Evolutionary conservation across 108 stramenopile genomes (phyloP), one percentile per base, ranked within the genome.

Genomic region (Cylindrotheca fusiformis): DNA sequence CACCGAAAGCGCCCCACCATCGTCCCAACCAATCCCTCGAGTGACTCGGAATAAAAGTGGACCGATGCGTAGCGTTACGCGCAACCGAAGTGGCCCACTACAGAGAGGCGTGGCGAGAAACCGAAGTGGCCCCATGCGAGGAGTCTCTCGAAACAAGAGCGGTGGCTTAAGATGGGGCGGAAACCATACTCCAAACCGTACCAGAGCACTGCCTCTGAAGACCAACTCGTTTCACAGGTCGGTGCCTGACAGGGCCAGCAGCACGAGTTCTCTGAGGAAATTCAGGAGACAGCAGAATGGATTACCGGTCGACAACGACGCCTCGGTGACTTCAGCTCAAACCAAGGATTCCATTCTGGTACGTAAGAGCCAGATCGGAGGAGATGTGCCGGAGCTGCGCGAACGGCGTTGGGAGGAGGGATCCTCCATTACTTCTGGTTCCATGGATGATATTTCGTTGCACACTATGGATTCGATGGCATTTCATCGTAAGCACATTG

Each of bases 311-410:
- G 57, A 25, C 25, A 46, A 62, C 23, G 72, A 74, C 53, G 61
- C 72, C 12, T 63, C 65, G 6, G 64, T 66, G 22, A 67, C 72
- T 0, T 74, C 72, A 2, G 58, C 58, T 67, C 72, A 3, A 67
- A 74, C 72, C n/a, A 33, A 65, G 32, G 72, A 74, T 50, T 67
- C 65, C 26, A 67, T 74, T 41, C 52, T 49, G 53, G 32, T 74
- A 18, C 45, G 72, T 27, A 74, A 74, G 46, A 61, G 55, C 25
- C 72, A 74, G 47, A 67, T 74, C 20, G 55, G 46, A 4, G 65
- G 65, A n/a, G 54, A 55, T 47, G 54, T 47, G 44, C 47, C 33
- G 65, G 46, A 50, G 4, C 55, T 46, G 14, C 55, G 67, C n/a
- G 36, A 48, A 58, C 24, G 58, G n/a, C 44, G 30, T 26, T 55